Conservation (phyloP, 352 stramenopile genomes). For the Plasmopara muralis region DNA sequence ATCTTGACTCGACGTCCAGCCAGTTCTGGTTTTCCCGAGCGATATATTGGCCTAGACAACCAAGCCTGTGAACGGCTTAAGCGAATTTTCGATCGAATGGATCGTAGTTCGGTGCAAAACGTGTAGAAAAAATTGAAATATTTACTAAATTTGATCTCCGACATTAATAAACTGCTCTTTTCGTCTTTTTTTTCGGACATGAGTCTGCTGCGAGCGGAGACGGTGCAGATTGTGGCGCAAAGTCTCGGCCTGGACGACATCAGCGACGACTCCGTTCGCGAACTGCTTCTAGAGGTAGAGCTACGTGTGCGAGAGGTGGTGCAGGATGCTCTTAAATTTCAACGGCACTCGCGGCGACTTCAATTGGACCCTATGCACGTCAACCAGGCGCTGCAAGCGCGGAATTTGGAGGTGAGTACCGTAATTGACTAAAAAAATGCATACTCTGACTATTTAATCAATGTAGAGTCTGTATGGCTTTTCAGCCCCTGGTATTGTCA, state of each 20-base stretch:
- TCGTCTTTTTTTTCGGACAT: constrained; percentile 32
- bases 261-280: constrained; percentile 49
- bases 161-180: constrained; percentile 6
- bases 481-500: constrained; percentile 36
- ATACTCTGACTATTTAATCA: neutral
- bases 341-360: constrained; percentile 54
- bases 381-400: constrained; percentile 69
- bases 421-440: neutral
- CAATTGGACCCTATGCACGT: constrained; percentile 58
- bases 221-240: constrained; percentile 64
- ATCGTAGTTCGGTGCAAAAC: constrained; percentile 12
- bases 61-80: constrained; percentile 70
- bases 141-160: no score
- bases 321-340: constrained; percentile 83
- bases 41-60: constrained; percentile 74
- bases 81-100: constrained; percentile 66
- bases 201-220: constrained; percentile 68
- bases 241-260: constrained; percentile 70
- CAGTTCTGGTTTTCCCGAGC: constrained; percentile 51
- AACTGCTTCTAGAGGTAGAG: constrained; percentile 73
- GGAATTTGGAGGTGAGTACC: constrained; percentile 51
- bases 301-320: constrained; percentile 75
- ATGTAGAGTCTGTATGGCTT: constrained; percentile 70
- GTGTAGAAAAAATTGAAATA: neutral
- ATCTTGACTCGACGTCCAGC: constrained; percentile 41